Evolutionary conservation across 345 rosid genomes (phyloP).

Genomic region (Noccaea caerulescens): DNA sequence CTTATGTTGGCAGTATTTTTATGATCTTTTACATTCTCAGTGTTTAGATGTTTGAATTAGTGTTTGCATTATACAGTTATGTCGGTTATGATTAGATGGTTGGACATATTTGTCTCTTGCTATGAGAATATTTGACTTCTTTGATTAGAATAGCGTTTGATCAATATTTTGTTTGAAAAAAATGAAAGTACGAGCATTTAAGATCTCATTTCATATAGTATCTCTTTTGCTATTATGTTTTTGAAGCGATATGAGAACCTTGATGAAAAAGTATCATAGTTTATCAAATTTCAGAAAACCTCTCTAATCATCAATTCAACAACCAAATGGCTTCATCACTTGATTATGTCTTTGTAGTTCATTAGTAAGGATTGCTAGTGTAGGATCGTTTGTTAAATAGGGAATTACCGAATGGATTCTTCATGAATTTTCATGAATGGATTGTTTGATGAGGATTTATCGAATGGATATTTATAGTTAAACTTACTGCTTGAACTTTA

Average conservation of each 20-base stretch:
- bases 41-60: background rate
- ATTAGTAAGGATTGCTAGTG: too few relatives aligned
- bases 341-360: too few relatives aligned
- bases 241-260: background rate
- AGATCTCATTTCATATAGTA: background rate
- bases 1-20: too few relatives aligned
- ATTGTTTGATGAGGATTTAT: too few relatives aligned
- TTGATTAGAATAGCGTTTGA: background rate
- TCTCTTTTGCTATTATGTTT: background rate
- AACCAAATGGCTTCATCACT: too few relatives aligned
- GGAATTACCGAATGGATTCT: too few relatives aligned
- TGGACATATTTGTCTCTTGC: background rate
- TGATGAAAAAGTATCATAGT: background rate
- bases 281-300: background rate
- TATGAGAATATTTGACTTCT: background rate
- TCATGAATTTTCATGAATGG: too few relatives aligned
- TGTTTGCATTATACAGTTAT: background rate
- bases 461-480: too few relatives aligned
- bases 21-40: too few relatives aligned
- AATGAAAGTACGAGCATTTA: background rate
- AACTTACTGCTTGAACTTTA: too few relatives aligned
- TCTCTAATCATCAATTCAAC: background rate
- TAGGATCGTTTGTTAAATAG: too few relatives aligned
- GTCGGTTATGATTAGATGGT: background rate
- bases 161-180: background rate